phyloP scores from a whole-genome alignment of 78 protist species.

The Dictyostelium intermedium region DNA sequence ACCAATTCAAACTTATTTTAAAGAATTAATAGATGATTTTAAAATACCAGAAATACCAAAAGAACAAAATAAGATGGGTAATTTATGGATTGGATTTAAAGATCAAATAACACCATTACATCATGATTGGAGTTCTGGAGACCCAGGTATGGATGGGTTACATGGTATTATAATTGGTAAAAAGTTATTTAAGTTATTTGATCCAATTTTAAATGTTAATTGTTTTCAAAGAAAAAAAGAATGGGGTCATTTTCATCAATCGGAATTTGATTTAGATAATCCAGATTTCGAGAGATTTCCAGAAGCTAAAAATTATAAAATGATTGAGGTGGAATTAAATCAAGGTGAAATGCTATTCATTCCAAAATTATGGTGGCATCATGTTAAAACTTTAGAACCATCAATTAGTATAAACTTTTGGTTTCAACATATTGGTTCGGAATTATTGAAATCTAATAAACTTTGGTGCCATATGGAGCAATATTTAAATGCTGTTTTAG shows the following conservation, averaged over 20 bases:
- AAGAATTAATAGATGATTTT: conserved; percentile 32
- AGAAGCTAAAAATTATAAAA: conserved; percentile 7
- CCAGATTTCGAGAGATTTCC: conserved; percentile 57
- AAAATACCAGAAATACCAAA: conserved; percentile 42
- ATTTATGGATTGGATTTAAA: conserved; percentile 71
- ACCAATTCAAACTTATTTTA: conserved; percentile 67
- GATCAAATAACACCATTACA: conserved; percentile 81
- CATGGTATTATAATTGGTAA: conserved; percentile 65
- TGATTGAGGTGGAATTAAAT: conserved; percentile 1
- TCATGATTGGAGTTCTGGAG: conserved; percentile 77
- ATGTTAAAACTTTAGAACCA: conserved; percentile 49
- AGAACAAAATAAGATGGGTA: conserved; percentile 59
- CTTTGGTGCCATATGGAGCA: conserved; percentile 37
- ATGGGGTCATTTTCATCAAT: conserved; percentile 80
- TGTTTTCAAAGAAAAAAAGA: conserved; percentile 28
- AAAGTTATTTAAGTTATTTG: conserved; percentile 52
- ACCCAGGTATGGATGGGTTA: conserved; percentile 85
- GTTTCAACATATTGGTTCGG: conserved; percentile 72
- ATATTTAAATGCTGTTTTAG: conserved; percentile 15
- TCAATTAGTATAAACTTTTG: conserved; percentile 80
- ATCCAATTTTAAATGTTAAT: background rate
- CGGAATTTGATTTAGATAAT: conserved; percentile 37
- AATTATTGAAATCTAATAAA: conserved; percentile 13
- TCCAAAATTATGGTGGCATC: conserved; percentile 89
- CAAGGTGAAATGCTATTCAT: conserved; percentile 80